Evolutionary conservation across 208 protist genomes (phyloP).

Genomic region (Wallacemonas sp.): DNA sequence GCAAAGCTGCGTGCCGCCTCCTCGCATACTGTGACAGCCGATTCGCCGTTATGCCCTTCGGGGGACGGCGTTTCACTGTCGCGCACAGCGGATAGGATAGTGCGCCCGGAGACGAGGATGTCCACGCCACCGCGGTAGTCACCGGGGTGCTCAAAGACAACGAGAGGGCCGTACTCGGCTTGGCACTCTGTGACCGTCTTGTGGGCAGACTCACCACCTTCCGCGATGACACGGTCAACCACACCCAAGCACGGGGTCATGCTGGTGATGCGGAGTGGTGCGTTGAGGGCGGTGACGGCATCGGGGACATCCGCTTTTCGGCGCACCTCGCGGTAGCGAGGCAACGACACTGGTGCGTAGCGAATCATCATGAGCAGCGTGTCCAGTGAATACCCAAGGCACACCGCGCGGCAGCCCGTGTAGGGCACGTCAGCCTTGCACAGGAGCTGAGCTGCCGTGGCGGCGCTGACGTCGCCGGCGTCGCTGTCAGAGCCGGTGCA

Average conservation of each 20-base stretch:
- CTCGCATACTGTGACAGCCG: background rate
- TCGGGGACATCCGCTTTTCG: slow-evolving; percentile 22
- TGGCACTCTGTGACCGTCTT: background rate
- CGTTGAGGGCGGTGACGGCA: slow-evolving; percentile 29
- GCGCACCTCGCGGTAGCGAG: slow-evolving; percentile 51
- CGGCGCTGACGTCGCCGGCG: slow-evolving; percentile 30
- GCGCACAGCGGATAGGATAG: background rate
- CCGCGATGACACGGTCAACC: slow-evolving; percentile 9
- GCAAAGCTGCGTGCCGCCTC: slow-evolving; percentile 20
- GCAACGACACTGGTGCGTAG: slow-evolving; percentile 69
- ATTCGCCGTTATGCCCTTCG: background rate
- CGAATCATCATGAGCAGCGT: slow-evolving; percentile 75
- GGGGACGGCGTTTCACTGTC: background rate
- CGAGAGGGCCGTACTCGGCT: background rate
- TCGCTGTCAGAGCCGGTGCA: slow-evolving; percentile 41
- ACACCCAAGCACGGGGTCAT: slow-evolving; percentile 13
- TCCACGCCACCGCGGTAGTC: background rate
- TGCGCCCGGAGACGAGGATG: slow-evolving; percentile 1
- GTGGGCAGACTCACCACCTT: background rate
- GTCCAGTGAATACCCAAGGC: slow-evolving; percentile 60
- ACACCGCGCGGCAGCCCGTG: slow-evolving; percentile 51
- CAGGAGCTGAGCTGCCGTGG: slow-evolving; percentile 43
- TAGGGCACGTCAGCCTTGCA: slow-evolving; percentile 39
- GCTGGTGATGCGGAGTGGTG: slow-evolving; percentile 31
- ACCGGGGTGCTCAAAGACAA: background rate